Percentiles rank a stretch among this genome's conserved stretches.
phyloP scores from a whole-genome alignment of 2,329 filamentous ascomycete species.

The Stachybotrys chlorohalonatus region DNA sequence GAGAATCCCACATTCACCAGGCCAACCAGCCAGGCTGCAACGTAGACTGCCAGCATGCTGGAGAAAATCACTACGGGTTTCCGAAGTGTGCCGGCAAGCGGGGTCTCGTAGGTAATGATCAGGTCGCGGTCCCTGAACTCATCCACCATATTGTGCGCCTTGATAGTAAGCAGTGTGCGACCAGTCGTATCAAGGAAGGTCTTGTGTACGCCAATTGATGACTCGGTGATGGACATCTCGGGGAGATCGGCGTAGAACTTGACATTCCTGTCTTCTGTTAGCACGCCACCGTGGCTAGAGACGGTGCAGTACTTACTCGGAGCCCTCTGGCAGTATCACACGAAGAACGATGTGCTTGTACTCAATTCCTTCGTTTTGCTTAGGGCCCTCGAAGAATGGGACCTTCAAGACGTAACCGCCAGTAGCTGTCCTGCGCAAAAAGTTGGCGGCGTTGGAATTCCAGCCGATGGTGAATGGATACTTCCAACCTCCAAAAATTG shows the following conservation, averaged over 20 bases:
- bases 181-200: constrained; percentile 93
- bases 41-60: constrained; percentile 66
- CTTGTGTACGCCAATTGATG: constrained; percentile 56
- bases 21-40: constrained; percentile 64
- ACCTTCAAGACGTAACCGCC: constrained; percentile 81
- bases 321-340: constrained; percentile 84
- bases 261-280: constrained; percentile 56
- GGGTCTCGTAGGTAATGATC: constrained; percentile 81
- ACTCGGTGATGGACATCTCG: constrained; percentile 47
- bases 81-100: constrained; percentile 62
- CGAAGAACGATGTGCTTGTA: constrained; percentile 75
- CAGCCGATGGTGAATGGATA: constrained; percentile 95
- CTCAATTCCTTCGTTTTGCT: constrained; percentile 73
- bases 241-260: constrained; percentile 70
- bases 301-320: constrained; percentile 50
- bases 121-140: constrained; percentile 79
- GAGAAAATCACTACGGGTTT: constrained; percentile 80
- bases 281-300: constrained; percentile 1
- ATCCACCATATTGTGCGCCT: constrained; percentile 80
- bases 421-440: constrained; percentile 56
- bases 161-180: constrained; percentile 72
- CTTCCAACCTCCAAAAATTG: constrained; percentile 96
- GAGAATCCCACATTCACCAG: constrained; percentile 74
- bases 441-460: constrained; percentile 77
- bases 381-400: constrained; percentile 88